Percentiles rank a stretch among this genome's conserved stretches.
phyloP scores from a whole-genome alignment of 805 yeast genomes.

The Ascoidea tarda region DNA sequence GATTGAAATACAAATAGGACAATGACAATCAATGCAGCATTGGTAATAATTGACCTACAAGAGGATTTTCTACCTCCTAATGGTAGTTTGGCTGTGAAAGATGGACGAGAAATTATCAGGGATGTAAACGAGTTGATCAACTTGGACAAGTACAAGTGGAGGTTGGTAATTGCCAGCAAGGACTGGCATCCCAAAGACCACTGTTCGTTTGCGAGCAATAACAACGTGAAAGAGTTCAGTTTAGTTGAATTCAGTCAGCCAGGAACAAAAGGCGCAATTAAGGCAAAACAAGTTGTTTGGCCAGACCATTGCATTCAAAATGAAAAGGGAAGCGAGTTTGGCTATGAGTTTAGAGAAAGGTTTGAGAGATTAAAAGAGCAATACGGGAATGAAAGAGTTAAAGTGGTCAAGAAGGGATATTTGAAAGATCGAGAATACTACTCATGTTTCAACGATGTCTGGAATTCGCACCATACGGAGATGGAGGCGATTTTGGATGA shows the following conservation, averaged over 20 bases:
- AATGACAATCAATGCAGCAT: slow-evolving; percentile 23
- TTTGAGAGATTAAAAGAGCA: slow-evolving; percentile 16
- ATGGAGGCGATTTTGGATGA: slow-evolving; percentile 32
- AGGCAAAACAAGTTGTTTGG: slow-evolving; percentile 46
- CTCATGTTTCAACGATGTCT: slow-evolving; percentile 73
- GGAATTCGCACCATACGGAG: slow-evolving; percentile 62
- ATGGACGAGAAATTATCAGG: slow-evolving; percentile 46
- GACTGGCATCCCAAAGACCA: slow-evolving; percentile 86
- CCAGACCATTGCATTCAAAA: slow-evolving; percentile 83
- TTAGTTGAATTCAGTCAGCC: slow-evolving; percentile 38
- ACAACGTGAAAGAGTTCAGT: slow-evolving; percentile 37
- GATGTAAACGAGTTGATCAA: slow-evolving; percentile 33
- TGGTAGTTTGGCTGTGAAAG: slow-evolving; percentile 63
- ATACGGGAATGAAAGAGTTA: slow-evolving; percentile 14
- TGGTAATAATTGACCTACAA: slow-evolving; percentile 71
- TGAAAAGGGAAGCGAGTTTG: slow-evolving; percentile 52
- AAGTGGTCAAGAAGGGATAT: slow-evolving; percentile 56
- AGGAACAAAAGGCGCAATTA: slow-evolving; percentile 15
- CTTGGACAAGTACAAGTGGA: slow-evolving; percentile 34
- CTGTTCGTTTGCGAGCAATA: slow-evolving; percentile 68
- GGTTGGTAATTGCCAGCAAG: slow-evolving; percentile 52
- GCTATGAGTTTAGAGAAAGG: slow-evolving; percentile 28
- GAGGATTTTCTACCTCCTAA: slow-evolving; percentile 72
- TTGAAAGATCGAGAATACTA: slow-evolving; percentile 68
- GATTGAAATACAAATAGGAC: too few species aligned